Percentiles rank a stretch among this genome's conserved stretches.
Conservation (phyloP, 352 stramenopile genomes). For the Phytopythium ostracodes region DNA sequence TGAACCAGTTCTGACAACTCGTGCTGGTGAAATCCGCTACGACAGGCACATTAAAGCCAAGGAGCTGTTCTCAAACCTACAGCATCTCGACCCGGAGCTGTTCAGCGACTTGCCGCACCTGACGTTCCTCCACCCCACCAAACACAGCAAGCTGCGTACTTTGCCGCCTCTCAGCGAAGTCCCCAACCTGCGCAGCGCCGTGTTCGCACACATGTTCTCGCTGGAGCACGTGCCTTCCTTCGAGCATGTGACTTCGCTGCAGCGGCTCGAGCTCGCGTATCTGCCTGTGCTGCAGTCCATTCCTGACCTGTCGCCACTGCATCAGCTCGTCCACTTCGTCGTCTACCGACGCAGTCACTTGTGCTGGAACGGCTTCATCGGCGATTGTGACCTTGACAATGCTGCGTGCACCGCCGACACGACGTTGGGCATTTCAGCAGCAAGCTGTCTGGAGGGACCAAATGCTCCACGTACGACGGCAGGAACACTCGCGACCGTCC, state of each 20-base stretch:
- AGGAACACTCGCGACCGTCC: constrained; percentile 7
- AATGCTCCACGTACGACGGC: background rate
- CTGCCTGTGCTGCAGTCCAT: constrained; percentile 16
- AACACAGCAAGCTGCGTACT: constrained; percentile 13
- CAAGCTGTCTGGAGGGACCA: constrained; percentile 2
- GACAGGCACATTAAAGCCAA: constrained; percentile 23
- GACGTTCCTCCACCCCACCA: constrained; percentile 26
- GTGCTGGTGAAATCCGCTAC: constrained; percentile 2
- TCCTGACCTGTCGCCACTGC: constrained; percentile 16
- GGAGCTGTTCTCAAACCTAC: constrained; percentile 10
- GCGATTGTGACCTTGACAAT: constrained; percentile 17
- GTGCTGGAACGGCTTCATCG: constrained; percentile 34
- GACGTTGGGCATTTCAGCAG: background rate
- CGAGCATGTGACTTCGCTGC: constrained; percentile 10
- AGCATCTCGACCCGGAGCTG: constrained; percentile 16
- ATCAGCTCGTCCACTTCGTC: constrained; percentile 13
- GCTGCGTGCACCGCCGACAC: background rate
- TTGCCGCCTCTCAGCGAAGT: constrained; percentile 28
- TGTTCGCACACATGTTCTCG: constrained; percentile 15
- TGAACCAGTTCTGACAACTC: background rate
- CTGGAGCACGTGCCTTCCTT: constrained; percentile 23
- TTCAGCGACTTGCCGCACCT: constrained; percentile 33
- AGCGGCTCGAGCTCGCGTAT: constrained; percentile 20
- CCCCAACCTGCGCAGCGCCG: constrained; percentile 27
- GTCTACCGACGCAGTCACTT: constrained; percentile 15